A percentile compares a stretch with the other conserved stretches of the same genome.
Evolutionary conservation across 352 stramenopile species (phyloP).

Genomic region (Phytopythium vexans): DNA sequence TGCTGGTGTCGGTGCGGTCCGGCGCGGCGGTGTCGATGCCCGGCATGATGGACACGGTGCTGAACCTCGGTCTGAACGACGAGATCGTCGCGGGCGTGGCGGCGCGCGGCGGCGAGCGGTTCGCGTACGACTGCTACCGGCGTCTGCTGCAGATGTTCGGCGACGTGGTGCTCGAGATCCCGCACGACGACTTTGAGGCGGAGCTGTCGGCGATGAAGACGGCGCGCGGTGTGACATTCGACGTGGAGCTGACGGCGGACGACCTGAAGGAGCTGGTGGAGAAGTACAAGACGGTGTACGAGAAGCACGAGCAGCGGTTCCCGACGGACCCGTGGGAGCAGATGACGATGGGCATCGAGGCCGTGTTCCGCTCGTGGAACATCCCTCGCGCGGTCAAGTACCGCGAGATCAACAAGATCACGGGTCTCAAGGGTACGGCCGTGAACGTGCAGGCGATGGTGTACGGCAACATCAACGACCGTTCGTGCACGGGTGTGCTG

Average conservation of each 20-base stretch:
- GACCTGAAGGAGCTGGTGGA: slow-evolving; percentile 21
- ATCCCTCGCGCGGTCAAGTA: slow-evolving; percentile 23
- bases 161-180: slow-evolving; percentile 21
- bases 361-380: slow-evolving; percentile 23
- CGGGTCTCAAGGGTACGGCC: slow-evolving; percentile 17
- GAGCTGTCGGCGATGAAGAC: slow-evolving; percentile 21
- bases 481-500: slow-evolving; percentile 18
- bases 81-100: slow-evolving; percentile 18
- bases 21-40: slow-evolving; percentile 20
- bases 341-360: slow-evolving; percentile 24
- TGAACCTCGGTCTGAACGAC: slow-evolving; percentile 22
- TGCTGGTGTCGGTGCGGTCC: slow-evolving; percentile 21
- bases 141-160: no score
- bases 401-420: slow-evolving; percentile 26
- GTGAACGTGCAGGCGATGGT: no score
- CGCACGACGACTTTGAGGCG: slow-evolving; percentile 22
- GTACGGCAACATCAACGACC: slow-evolving; percentile 24
- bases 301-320: slow-evolving; percentile 16
- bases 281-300: slow-evolving; percentile 22
- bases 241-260: slow-evolving; percentile 19
- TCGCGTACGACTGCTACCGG: slow-evolving; percentile 22
- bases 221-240: slow-evolving; percentile 14
- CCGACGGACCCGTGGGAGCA: slow-evolving; percentile 21
- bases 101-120: slow-evolving; percentile 18
- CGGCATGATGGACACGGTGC: slow-evolving; percentile 24